Evolutionary conservation across 1,139 yeast species (phyloP).

Genomic region (Kodamaea plutei): DNA sequence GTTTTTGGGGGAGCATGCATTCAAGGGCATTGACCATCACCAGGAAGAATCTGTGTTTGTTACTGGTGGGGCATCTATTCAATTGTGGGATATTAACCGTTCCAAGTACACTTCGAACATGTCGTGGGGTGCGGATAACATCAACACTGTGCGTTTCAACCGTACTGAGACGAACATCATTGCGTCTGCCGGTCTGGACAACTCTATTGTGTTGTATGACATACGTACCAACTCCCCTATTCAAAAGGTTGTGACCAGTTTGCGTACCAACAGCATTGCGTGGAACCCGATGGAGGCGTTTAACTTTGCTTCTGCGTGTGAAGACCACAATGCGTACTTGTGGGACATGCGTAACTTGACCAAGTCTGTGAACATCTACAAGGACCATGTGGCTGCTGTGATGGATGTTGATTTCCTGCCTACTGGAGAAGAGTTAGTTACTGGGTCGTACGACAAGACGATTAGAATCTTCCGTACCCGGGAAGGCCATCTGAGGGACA

Average conservation of each 20-base stretch:
- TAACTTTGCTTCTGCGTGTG: conserved; percentile 86
- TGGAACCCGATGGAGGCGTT: conserved; percentile 99
- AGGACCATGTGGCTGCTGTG: conserved; percentile 96
- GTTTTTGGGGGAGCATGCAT: conserved; percentile 78
- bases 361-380: conserved; percentile 75
- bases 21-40: conserved; percentile 85
- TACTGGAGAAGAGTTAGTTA: conserved; percentile 92
- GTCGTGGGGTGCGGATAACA: conserved; percentile 96
- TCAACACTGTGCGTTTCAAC: conserved; percentile 79
- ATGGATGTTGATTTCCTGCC: conserved; percentile 94
- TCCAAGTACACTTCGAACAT: conserved; percentile 72
- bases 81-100: conserved; percentile 84
- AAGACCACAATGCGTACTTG: conserved; percentile 90
- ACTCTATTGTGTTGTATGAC: conserved; percentile 87
- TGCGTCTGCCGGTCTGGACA: conserved; percentile 91
- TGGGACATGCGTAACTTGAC: conserved; percentile 95
- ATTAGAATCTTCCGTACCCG: conserved; percentile 70
- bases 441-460: conserved; percentile 94
- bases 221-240: conserved; percentile 89
- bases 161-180: conserved; percentile 84
- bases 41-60: conserved; percentile 69
- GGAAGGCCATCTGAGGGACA: conserved; percentile 91
- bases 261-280: conserved; percentile 80
- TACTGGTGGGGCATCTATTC: conserved; percentile 87
- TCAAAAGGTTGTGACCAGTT: conserved; percentile 78